Percentiles rank a stretch among this genome's conserved stretches.
Conservation (phyloP, 257 asterid species). For the Rehmannia glutinosa region DNA sequence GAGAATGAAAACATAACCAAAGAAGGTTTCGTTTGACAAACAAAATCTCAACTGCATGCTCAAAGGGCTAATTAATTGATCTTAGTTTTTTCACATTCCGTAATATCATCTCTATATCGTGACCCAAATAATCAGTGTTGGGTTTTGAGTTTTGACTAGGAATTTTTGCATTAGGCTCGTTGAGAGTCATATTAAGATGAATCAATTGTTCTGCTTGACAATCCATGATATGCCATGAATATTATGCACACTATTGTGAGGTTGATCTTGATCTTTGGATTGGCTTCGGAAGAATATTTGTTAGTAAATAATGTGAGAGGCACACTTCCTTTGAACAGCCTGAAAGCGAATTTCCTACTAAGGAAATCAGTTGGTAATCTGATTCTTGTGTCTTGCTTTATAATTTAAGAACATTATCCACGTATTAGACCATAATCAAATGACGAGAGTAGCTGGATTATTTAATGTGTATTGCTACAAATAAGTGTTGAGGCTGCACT, state of each 20-base stretch:
- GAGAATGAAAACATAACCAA: too few species aligned
- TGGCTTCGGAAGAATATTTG: neutral
- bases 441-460: neutral
- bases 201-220: neutral
- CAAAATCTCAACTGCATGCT: too few species aligned
- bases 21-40: too few species aligned
- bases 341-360: neutral
- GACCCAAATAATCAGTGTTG: too few species aligned
- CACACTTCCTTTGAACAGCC: conserved; percentile 1
- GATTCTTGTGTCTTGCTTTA: too few species aligned
- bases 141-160: too few species aligned
- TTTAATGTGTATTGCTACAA: neutral
- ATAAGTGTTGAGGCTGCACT: conserved; percentile 6
- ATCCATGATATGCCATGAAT: conserved; percentile 4
- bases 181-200: neutral
- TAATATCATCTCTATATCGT: too few species aligned
- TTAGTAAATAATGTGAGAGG: neutral
- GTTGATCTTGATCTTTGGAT: too few species aligned
- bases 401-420: too few species aligned
- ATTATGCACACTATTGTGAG: too few species aligned
- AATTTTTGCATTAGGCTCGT: neutral
- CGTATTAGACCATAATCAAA: neutral
- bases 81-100: too few species aligned
- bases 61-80: too few species aligned
- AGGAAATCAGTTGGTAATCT: conserved; percentile 2